phyloP scores from a whole-genome alignment of 1,139 yeast genomes.

The Zygoascus sp. region DNA sequence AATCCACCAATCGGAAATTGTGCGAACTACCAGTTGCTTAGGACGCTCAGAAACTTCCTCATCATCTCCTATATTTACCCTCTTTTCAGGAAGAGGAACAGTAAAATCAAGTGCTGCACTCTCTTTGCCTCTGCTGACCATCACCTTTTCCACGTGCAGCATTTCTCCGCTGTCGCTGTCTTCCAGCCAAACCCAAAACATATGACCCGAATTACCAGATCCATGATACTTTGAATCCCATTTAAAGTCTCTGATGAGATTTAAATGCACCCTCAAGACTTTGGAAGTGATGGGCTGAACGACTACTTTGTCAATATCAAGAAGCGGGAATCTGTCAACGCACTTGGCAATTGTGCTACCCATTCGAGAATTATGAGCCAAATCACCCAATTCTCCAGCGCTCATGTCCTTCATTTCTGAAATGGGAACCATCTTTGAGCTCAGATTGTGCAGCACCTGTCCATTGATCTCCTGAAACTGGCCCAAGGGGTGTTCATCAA shows the following conservation, averaged over 20 bases:
- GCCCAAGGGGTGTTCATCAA: conserved; percentile 73
- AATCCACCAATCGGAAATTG: conserved; percentile 82
- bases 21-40: conserved; percentile 75
- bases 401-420: conserved; percentile 71
- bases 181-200: conserved; percentile 92
- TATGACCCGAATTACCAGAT: conserved; percentile 56
- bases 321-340: conserved; percentile 67
- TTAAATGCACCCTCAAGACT: conserved; percentile 77
- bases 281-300: conserved; percentile 86
- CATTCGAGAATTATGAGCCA: conserved; percentile 75
- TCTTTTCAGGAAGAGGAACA: conserved; percentile 59
- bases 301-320: conserved; percentile 65
- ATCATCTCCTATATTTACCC: not conserved
- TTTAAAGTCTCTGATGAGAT: conserved; percentile 65
- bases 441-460: conserved; percentile 57
- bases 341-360: conserved; percentile 60
- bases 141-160: conserved; percentile 76
- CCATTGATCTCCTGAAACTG: conserved; percentile 55
- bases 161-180: conserved; percentile 64
- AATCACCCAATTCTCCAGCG: conserved; percentile 74
- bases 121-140: conserved; percentile 55
- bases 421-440: conserved; percentile 62
- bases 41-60: conserved; percentile 43
- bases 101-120: conserved; percentile 70
- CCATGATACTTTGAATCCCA: conserved; percentile 89